These are phyloP conservation scores for Ophidiomyces ophidiicola DNA, from an alignment of 2,329 filamentous ascomycete genomes.

Conservation along the genomic window DNA sequence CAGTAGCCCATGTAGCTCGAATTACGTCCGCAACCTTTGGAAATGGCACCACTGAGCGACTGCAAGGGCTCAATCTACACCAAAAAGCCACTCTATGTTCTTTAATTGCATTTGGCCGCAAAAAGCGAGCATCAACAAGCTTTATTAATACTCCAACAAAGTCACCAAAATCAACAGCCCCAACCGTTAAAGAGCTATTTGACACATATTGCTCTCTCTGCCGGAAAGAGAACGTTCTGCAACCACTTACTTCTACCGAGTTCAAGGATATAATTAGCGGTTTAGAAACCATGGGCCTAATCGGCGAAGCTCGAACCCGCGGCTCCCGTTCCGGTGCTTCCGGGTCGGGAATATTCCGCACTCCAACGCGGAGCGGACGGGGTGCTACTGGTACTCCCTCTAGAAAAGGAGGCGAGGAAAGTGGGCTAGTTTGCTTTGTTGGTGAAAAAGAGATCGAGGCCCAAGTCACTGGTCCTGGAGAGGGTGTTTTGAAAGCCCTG, in stretches of 20 bases:
- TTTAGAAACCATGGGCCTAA: slow-evolving; percentile 73
- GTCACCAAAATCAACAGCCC: slow-evolving; percentile 45
- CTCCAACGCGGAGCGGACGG: slow-evolving; percentile 58
- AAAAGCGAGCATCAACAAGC: slow-evolving; percentile 20
- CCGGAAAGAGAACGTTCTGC: slow-evolving; percentile 73
- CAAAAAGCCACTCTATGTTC: slow-evolving; percentile 92
- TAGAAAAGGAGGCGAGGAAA: slow-evolving; percentile 54
- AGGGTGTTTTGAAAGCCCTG: slow-evolving; percentile 34
- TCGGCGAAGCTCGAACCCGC: slow-evolving; percentile 59
- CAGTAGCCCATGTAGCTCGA: slow-evolving; percentile 80
- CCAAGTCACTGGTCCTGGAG: slow-evolving; percentile 49
- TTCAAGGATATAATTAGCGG: slow-evolving; percentile 88
- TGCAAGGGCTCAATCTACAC: slow-evolving; percentile 82
- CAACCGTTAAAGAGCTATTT: slow-evolving; percentile 73
- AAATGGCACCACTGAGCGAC: slow-evolving; percentile 71
- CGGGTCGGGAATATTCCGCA: slow-evolving; percentile 43
- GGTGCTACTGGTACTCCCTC: slow-evolving; percentile 38
- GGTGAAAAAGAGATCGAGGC: slow-evolving; percentile 66
- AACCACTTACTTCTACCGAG: slow-evolving; percentile 79
- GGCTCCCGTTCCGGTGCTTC: slow-evolving; percentile 49
- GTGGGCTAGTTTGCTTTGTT: slow-evolving; percentile 64
- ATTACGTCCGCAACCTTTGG: slow-evolving; percentile 82
- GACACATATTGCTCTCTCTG: slow-evolving; percentile 74
- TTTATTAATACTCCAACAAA: slow-evolving; percentile 47
- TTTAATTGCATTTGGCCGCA: slow-evolving; percentile 73